Evolutionary conservation across 2,329 filamentous ascomycete species (phyloP).

Genomic region (Aspergillus fijiensis): DNA sequence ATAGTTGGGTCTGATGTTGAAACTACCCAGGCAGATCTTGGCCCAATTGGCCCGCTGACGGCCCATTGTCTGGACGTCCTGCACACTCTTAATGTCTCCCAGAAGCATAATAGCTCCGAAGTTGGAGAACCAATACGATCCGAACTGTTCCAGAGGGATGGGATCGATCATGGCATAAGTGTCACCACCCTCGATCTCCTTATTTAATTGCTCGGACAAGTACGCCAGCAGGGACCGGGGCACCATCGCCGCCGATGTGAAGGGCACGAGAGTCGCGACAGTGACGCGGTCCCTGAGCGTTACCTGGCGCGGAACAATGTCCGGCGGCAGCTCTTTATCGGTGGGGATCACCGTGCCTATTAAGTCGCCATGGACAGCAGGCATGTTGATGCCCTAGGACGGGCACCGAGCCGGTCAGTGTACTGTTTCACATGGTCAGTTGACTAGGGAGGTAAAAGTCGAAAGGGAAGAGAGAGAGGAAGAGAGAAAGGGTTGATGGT

Average conservation of each 20-base stretch:
- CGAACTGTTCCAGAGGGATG: constrained; percentile 72
- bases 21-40: constrained; percentile 79
- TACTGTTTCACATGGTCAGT: constrained; percentile 39
- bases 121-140: constrained; percentile 85
- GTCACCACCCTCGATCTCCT: constrained; percentile 88
- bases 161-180: constrained; percentile 85
- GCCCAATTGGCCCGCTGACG: constrained; percentile 69
- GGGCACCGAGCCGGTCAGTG: constrained; percentile 31
- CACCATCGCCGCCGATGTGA: constrained; percentile 74
- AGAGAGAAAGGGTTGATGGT: neutral
- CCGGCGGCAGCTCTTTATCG: constrained; percentile 58
- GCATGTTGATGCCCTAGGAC: constrained; percentile 32
- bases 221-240: constrained; percentile 72
- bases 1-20: constrained; percentile 94
- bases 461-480: neutral
- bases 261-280: constrained; percentile 78
- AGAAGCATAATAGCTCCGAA: constrained; percentile 86
- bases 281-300: constrained; percentile 82
- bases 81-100: constrained; percentile 66
- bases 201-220: constrained; percentile 79
- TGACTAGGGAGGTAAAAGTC: neutral
- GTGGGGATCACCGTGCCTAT: constrained; percentile 31
- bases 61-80: constrained; percentile 52
- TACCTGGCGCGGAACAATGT: constrained; percentile 72
- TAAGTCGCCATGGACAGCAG: constrained; percentile 38